Base-by-base conservation (phyloP, 2,329 filamentous ascomycete genomes). In the Colletotrichum melonis region DNA sequence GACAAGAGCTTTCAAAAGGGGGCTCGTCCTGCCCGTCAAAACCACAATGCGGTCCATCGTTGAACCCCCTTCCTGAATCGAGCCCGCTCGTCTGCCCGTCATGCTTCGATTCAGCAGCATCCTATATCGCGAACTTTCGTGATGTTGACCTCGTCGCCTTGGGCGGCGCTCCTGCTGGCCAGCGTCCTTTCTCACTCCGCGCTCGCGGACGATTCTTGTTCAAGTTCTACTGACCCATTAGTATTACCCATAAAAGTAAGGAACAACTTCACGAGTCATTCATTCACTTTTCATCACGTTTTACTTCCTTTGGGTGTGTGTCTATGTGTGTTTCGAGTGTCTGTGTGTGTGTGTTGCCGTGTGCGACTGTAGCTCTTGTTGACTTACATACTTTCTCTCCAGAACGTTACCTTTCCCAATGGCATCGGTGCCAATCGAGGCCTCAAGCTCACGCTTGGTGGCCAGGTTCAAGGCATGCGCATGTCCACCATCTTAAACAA, bases 321-420 rank as follows among this genome's bases (percentile, higher is more conserved):
- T 22, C 42, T 49, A 22, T 49, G 42, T 49, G 16, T 49, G 42
- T 49, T 49, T 49, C 19, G 16, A n/a, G 42, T 49, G 42, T 49
- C 42, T 49, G 42, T 49, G 42, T 22, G 32, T n/a, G 32, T 42
- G 35, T 52, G n/a, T 30, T 60, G 63, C 38, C 26, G 19, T 28
- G 22, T 22, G 14, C 28, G 32, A 38, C 32, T 52, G 28, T 63
- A 30, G 49, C 32, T 7, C 32, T 32, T 69, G 32, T 55, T 73
- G 70, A 69, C 70, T 64, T 22, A 49, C 42, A 49, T 19, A 9
- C 19, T 59, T n/a, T n/a, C 9, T 28, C 26, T 32, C 2, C 63
- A 74, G 72, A 74, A 74, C 63, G 63, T 74, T 22, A 74, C 72
- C 32, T 74, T 74, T 63, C 63, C 72, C 57, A 74, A 72, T 72